Base-by-base conservation (phyloP, 139 green algal genomes). In the Yamagishiella unicocca region DNA sequence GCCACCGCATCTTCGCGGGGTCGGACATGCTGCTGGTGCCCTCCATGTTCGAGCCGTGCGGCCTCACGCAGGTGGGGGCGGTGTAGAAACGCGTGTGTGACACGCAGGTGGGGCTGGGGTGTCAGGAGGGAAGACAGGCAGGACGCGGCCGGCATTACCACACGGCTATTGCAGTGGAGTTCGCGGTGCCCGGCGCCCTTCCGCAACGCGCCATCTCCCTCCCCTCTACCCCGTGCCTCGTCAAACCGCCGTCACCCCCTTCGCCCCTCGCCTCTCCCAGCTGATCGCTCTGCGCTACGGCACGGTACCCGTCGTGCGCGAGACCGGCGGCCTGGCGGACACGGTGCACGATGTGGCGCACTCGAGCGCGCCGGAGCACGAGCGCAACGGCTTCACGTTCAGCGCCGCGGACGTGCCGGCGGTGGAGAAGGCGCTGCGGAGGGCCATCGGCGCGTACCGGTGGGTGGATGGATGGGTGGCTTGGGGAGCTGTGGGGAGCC, bases 41-140 rank as follows among this genome's bases (percentile, higher is more conserved):
- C 14, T 97, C 93, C 46, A 94, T 98, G 87, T 98, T 98, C 71
- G 96, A 99, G 91, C 96, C 96, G 0, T 99, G 96, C 82, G 96
- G 96, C 29, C 93, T 98, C 24, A 99, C 96, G 0, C 96, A 98
- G 92, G 93, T 97, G 83, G 50, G 50, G 50, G 12, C 14, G 50
- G 50, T 12, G 50, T 25, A 58, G 17, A 58, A 58, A 17, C n/a
- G n/a, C n/a, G n/a, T n/a, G n/a, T n/a, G n/a, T n/a, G n/a, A n/a
- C n/a, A n/a, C n/a, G n/a, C n/a, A n/a, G n/a, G n/a, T n/a, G n/a
- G n/a, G n/a, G n/a, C n/a, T n/a, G n/a, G n/a, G n/a, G n/a, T n/a
- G n/a, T n/a, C n/a, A n/a, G n/a, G n/a, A n/a, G n/a, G n/a, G n/a
- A n/a, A n/a, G n/a, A n/a, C n/a, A n/a, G n/a, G n/a, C n/a, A n/a